phyloP scores from a whole-genome alignment of 306 rosid genomes.

The Prinsepia uniflora region DNA sequence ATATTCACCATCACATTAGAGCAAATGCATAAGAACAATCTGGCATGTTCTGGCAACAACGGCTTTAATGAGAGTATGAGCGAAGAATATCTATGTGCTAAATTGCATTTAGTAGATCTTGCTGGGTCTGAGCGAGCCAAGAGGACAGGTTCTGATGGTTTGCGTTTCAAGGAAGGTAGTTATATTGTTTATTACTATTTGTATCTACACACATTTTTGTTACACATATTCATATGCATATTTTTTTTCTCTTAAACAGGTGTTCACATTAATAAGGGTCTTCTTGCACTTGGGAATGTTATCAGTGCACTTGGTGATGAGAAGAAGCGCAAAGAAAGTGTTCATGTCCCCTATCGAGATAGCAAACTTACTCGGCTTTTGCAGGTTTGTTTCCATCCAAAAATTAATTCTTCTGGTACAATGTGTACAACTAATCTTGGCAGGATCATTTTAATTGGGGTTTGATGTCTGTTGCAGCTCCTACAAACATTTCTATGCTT shows the following conservation, averaged over 20 bases:
- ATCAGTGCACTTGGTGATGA: constrained; percentile 99
- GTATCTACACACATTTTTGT: constrained; percentile 10
- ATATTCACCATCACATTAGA: constrained; percentile 97
- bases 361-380: constrained; percentile 98
- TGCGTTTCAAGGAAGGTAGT: constrained; percentile 97
- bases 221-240: constrained; percentile 22
- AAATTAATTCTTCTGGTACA: neutral
- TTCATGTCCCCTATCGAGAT: constrained; percentile 96
- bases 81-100: constrained; percentile 90
- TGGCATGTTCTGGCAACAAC: constrained; percentile 39
- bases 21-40: constrained; percentile 79
- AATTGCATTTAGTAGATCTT: constrained; percentile 96
- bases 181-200: constrained; percentile 14
- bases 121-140: constrained; percentile 99
- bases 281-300: constrained; percentile 98
- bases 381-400: constrained; percentile 59
- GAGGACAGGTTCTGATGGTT: constrained; percentile 98
- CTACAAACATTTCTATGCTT: neutral
- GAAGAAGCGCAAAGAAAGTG: constrained; percentile 94
- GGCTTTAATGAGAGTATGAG: constrained; percentile 48
- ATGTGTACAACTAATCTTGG: neutral
- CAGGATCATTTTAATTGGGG: neutral
- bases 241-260: constrained; percentile 52
- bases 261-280: constrained; percentile 96
- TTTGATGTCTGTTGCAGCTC: neutral